These are phyloP conservation scores for Pseudogymnoascus sp. DNA, from an alignment of 2,329 filamentous ascomycete species.

Conservation along the genomic window DNA sequence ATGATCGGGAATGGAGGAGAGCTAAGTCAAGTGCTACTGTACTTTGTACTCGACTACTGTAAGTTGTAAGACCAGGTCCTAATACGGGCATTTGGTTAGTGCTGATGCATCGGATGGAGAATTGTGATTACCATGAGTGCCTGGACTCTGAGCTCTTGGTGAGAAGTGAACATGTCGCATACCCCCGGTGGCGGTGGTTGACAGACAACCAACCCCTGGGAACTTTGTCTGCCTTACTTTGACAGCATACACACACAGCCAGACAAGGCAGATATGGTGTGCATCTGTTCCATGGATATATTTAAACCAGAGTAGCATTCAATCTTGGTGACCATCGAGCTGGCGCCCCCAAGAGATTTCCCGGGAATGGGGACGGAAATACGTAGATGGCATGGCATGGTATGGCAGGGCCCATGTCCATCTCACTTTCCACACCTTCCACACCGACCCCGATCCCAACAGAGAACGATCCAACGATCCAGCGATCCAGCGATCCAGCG, in stretches of 20 bases:
- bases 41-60: background rate
- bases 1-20: background rate
- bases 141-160: background rate
- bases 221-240: background rate
- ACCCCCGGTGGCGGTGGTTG: background rate
- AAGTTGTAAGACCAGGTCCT: background rate
- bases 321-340: background rate
- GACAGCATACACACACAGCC: background rate
- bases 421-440: background rate
- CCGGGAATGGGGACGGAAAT: background rate
- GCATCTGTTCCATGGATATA: background rate
- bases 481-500: background rate
- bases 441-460: slow-evolving; percentile 5
- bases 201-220: background rate
- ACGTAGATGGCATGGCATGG: background rate
- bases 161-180: background rate
- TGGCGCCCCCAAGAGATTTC: background rate
- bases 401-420: background rate
- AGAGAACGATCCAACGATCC: background rate
- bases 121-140: background rate
- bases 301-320: background rate
- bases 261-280: background rate
- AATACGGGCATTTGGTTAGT: background rate
- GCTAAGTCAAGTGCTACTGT: background rate
- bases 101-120: background rate